Base-by-base conservation (phyloP, 192 early-diverging fungal genomes). In the Entomortierella chlamydospora region DNA sequence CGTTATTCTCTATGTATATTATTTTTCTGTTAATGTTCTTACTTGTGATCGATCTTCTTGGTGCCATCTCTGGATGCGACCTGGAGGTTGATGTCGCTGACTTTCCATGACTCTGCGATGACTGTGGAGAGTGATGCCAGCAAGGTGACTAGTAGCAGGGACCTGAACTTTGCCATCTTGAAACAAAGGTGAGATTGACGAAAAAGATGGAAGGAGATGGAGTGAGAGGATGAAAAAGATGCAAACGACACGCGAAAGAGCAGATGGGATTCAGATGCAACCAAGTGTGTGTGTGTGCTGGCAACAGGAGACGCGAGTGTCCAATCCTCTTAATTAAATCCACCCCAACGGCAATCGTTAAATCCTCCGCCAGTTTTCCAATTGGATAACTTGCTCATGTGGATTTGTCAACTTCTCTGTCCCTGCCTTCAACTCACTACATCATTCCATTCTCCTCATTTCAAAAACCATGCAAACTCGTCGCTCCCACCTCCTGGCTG, bases 151-250 rank as follows among this genome's bases (percentile, higher is more conserved):
- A 78, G 42, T 28, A 78, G 18, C 29, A 78, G 33, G 37, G 67
- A 70, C 52, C 54, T 41, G 56, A 78, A 55, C 66, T 78, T 78
- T 54, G 73, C 61, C 73, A 78, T 78, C 57, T 51, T 54, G 52
- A 34, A 23, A 50, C 47, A 20, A 34, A 12, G 17, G 31, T 6
- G 37, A n/a, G 41, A 22, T 17, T 31, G 54, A 41, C 29, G 29
- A 17, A 31, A 33, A 18, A 6, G 12, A n/a, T n/a, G n/a, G n/a
- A n/a, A 65, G 30, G 18, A 26, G n/a, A 13, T 22, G 6, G 42
- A 22, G 28, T 42, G 43, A 45, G 45, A 34, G 55, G 56, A 64
- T 57, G 55, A 25, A 43, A 26, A 7, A 22, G 31, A 20, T 11
- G n/a, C 15, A 25, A 20, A 17, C 10, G 18, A 54, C 8, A 54